Conservation (phyloP, 192 early-diverging fungal species). For the Geranomyces michiganensis region DNA sequence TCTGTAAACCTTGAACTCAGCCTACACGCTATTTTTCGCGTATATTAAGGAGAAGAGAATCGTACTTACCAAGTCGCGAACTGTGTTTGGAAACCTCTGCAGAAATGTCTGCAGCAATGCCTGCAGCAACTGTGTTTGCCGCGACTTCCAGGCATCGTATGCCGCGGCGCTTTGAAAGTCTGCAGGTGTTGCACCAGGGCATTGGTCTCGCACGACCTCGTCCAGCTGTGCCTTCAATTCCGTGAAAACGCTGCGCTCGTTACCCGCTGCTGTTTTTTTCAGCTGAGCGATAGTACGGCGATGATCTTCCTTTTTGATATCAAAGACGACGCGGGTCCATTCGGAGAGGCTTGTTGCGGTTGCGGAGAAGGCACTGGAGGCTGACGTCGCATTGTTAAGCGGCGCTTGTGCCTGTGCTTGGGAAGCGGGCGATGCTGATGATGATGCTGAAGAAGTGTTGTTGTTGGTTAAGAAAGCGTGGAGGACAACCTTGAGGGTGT, state of each 20-base stretch:
- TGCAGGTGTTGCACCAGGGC: conserved; percentile 24
- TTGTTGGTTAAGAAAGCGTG: conserved; percentile 9
- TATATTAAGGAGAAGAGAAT: too few species aligned
- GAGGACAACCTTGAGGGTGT: conserved; percentile 27
- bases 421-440: too few species aligned
- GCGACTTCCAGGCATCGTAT: conserved; percentile 58
- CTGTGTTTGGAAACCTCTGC: conserved; percentile 39
- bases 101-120: conserved; percentile 48
- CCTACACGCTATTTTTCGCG: too few species aligned
- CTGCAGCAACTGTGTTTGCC: conserved; percentile 56
- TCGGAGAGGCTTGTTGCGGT: conserved; percentile 15
- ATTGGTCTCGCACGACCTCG: conserved; percentile 20
- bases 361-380: too few species aligned
- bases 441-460: background rate
- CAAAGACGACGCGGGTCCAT: conserved; percentile 46
- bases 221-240: conserved; percentile 34
- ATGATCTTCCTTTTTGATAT: conserved; percentile 37
- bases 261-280: conserved; percentile 15
- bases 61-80: background rate
- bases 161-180: conserved; percentile 53
- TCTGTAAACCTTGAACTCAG: too few species aligned
- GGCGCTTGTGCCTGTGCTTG: too few species aligned
- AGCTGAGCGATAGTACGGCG: conserved; percentile 3
- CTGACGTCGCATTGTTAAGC: too few species aligned
- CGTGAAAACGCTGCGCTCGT: conserved; percentile 27